Evolutionary conservation across 1,284 basidiomycete genomes (phyloP).

Genomic region (Boletus mariae): DNA sequence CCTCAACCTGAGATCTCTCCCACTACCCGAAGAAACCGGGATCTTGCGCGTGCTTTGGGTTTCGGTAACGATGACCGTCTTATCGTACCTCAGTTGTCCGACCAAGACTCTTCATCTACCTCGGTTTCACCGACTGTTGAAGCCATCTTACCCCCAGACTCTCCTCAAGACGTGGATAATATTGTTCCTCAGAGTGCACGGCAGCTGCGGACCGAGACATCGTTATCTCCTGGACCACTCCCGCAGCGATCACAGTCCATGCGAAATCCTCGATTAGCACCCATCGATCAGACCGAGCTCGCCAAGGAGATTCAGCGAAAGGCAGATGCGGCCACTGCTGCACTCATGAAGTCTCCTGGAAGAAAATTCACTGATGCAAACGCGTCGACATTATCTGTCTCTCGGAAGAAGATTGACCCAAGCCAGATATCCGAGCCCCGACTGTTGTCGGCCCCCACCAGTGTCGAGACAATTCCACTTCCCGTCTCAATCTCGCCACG

Average conservation of each 20-base stretch:
- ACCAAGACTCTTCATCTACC: conserved; percentile 21
- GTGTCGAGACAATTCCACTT: conserved; percentile 70
- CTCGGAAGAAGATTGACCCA: conserved; percentile 61
- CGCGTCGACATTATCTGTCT: conserved; percentile 37
- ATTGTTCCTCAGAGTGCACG: conserved; percentile 6
- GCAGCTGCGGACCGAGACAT: conserved; percentile 3
- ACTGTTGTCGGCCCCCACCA: conserved; percentile 70
- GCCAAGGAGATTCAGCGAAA: conserved; percentile 66
- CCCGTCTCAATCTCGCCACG: conserved; percentile 39
- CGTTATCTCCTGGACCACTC: conserved; percentile 20
- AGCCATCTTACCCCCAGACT: conserved; percentile 27
- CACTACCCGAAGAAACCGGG: conserved; percentile 58
- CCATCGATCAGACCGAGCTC: conserved; percentile 50
- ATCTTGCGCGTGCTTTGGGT: conserved; percentile 63
- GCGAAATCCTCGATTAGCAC: conserved; percentile 37
- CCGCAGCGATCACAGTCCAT: conserved; percentile 33
- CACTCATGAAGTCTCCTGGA: conserved; percentile 56
- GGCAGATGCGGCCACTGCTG: conserved; percentile 65
- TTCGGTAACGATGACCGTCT: conserved; percentile 46
- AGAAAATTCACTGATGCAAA: conserved; percentile 44
- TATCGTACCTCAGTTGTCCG: conserved; percentile 18
- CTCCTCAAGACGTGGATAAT: conserved; percentile 20
- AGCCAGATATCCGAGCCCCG: conserved; percentile 72
- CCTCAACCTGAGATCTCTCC: conserved; percentile 40
- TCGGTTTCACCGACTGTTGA: conserved; percentile 30